Evolutionary conservation across 2,329 filamentous ascomycete genomes (phyloP).

Genomic region (Polychaeton citri): DNA sequence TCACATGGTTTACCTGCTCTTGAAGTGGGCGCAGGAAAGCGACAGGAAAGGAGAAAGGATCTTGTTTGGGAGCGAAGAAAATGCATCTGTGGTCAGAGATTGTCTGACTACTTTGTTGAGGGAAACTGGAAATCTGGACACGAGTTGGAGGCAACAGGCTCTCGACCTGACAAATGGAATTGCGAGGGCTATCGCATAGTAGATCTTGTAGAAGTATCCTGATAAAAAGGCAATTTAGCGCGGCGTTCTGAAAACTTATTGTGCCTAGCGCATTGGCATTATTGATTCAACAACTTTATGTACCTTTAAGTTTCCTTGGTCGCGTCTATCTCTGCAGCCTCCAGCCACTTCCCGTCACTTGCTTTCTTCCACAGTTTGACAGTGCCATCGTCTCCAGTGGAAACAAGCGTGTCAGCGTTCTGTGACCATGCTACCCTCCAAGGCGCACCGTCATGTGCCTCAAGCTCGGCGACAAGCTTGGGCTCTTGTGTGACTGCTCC

Average conservation of each 20-base stretch:
- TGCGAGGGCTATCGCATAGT: neutral
- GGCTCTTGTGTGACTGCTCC: slow-evolving; percentile 53
- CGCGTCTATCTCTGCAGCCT: slow-evolving; percentile 35
- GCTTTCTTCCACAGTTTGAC: slow-evolving; percentile 38
- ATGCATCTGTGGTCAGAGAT: slow-evolving; percentile 31
- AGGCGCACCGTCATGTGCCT: slow-evolving; percentile 55
- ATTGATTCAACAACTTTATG: too few relatives aligned
- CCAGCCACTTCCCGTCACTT: slow-evolving; percentile 33
- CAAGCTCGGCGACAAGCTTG: slow-evolving; percentile 52
- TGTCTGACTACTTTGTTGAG: slow-evolving; percentile 12
- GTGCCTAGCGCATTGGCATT: too few relatives aligned
- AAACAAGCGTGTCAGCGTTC: slow-evolving; percentile 55
- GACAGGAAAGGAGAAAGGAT: slow-evolving; percentile 38
- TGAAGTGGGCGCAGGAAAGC: slow-evolving; percentile 47
- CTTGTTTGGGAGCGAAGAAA: slow-evolving; percentile 48
- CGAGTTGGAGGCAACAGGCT: neutral
- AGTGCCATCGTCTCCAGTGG: slow-evolving; percentile 62
- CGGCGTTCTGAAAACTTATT: too few relatives aligned
- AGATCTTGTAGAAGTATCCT: too few relatives aligned
- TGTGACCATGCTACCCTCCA: slow-evolving; percentile 59
- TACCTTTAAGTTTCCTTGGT: too few relatives aligned
- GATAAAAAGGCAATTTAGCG: too few relatives aligned
- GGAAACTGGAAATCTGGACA: neutral
- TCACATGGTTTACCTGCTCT: slow-evolving; percentile 49
- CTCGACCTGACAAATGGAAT: neutral